Percentiles rank a stretch among this genome's conserved stretches.
phyloP scores from a whole-genome alignment of 441 rosid genomes.

The Eutrema salsugineum region DNA sequence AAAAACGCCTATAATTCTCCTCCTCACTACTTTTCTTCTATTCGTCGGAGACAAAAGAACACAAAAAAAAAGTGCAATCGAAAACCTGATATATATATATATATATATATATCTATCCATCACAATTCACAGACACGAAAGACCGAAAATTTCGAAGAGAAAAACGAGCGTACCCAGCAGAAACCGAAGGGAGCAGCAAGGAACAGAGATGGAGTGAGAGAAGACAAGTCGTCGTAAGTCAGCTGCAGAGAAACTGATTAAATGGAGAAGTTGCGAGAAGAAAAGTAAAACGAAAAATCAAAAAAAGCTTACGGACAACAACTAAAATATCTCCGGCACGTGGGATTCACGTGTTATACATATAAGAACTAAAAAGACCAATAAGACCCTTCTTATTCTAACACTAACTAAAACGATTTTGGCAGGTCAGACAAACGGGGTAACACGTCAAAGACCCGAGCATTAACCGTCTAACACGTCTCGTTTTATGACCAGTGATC shows the following conservation, averaged over 20 bases:
- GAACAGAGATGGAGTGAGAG: background rate
- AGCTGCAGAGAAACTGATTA: background rate
- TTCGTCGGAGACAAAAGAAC: background rate
- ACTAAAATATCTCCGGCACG: slow-evolving; percentile 7
- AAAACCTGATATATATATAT: background rate
- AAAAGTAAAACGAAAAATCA: background rate
- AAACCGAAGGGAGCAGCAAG: background rate
- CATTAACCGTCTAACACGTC: no score
- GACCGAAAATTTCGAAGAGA: background rate
- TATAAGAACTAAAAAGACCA: no score
- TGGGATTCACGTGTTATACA: background rate
- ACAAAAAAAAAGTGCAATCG: background rate
- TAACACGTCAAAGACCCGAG: no score
- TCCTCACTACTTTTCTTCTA: no score
- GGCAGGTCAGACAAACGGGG: no score
- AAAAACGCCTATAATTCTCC: no score
- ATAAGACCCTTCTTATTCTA: no score
- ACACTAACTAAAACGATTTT: no score
- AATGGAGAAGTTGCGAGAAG: background rate
- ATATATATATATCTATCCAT: no score
- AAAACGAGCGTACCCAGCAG: background rate
- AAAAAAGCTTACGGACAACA: background rate
- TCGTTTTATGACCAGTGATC: no score
- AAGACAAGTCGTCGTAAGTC: background rate
- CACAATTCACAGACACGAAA: background rate